Evolutionary conservation across 164 flowering plant species (phyloP).

Genomic region (Liquidambar formosana): DNA sequence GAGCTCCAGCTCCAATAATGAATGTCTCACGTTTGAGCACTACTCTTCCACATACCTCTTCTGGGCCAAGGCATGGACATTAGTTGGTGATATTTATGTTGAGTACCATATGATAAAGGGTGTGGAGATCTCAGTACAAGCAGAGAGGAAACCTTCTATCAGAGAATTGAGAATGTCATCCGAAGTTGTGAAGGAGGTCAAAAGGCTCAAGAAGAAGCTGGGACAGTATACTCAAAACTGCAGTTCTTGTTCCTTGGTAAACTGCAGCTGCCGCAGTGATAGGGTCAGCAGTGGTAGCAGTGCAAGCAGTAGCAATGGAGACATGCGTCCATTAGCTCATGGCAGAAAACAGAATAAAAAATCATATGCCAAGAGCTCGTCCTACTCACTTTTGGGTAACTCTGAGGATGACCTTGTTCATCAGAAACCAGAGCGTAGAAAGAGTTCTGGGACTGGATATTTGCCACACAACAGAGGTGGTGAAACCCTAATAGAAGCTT

Average conservation of each 20-base stretch:
- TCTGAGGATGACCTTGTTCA: conserved; percentile 23
- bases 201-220: conserved; percentile 81
- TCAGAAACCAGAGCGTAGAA: conserved; percentile 21
- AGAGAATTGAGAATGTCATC: conserved; percentile 73
- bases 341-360: conserved; percentile 63
- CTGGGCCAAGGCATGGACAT: conserved; percentile 94
- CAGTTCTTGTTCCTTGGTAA: conserved; percentile 77
- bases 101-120: conserved; percentile 57
- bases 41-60: conserved; percentile 59
- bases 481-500: conserved; percentile 12
- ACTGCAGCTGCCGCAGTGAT: conserved; percentile 95
- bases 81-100: conserved; percentile 88
- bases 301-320: conserved; percentile 81
- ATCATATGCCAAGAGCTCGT: conserved; percentile 29
- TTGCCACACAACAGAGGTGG: conserved; percentile 11
- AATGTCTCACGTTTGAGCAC: conserved; percentile 28
- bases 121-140: conserved; percentile 32
- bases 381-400: conserved; percentile 19
- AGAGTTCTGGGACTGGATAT: conserved; percentile 19
- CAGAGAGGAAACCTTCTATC: conserved; percentile 26
- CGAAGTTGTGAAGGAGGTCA: conserved; percentile 84
- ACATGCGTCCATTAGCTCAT: conserved; percentile 27
- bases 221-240: conserved; percentile 67
- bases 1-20: conserved; percentile 18
- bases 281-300: conserved; percentile 93